Base-by-base conservation (phyloP, 2,329 filamentous ascomycete genomes). In the Westerdykella sp. region DNA sequence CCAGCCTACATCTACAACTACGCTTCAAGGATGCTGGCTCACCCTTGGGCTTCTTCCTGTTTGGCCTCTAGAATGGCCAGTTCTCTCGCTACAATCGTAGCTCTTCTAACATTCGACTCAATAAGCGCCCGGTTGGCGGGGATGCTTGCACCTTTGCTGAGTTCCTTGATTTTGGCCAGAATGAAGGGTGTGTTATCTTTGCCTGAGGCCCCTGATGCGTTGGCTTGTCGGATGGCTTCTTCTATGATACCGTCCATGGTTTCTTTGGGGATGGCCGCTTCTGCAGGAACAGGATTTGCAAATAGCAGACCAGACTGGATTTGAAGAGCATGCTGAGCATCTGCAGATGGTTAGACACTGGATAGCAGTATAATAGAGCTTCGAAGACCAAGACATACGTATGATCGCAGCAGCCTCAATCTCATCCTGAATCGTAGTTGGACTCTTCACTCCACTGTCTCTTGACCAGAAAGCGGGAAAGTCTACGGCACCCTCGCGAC, bases 391-490 rank as follows among this genome's bases (percentile, higher is more conserved):
- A 13, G 6, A 70, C 77, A 66, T 66, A 83, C 79, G 75, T 44
- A 95, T 85, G 44, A 97, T 87, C n/a, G 84, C 82, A 1, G 93
- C 93, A 28, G 93, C 93, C 61, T 97, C 86, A 43, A 75, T 74
- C 62, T 94, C 87, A 51, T 83, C 77, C 41, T 81, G 69, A 34
- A 96, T 78, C 1, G 86, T 79, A 16, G 80, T 78, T 0, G 91
- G 91, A 60, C 88, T 95, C 65, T 75, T 81, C 41, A 85, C 71
- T 11, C 89, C 87, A 65, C 90, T 96, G 34, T 96, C 87, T 34
- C 91, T 75, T 0, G 86, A 87, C 78, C 87, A 98, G 67, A 98
- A 98, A 0, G 87, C 88, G 1, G 93, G 93, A 57, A 97, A 93
- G 56, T 95, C 85, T 34, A 96, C 78, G 5, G 76, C 69, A 1